Conservation (phyloP, 371 early-diverging fungal genomes). For the Actinomucor elegans region DNA sequence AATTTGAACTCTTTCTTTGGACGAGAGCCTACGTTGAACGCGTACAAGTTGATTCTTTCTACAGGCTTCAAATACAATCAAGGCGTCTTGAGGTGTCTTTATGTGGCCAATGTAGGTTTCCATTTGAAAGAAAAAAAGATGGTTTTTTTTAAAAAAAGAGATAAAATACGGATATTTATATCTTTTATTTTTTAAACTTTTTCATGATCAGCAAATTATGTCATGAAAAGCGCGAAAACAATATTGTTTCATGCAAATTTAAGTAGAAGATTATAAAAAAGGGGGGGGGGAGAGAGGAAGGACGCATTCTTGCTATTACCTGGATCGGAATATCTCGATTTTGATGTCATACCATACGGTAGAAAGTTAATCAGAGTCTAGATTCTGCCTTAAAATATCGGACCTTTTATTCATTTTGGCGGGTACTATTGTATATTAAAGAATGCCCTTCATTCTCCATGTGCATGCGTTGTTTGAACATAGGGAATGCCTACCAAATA, state of each 20-base stretch:
- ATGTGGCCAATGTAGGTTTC: constrained; percentile 80
- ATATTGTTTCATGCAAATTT: neutral
- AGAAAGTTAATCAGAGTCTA: too few relatives aligned
- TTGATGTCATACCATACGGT: too few relatives aligned
- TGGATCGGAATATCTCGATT: too few relatives aligned
- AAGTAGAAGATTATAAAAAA: too few relatives aligned
- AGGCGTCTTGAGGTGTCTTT: constrained; percentile 78
- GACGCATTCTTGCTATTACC: too few relatives aligned
- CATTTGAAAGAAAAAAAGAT: too few relatives aligned
- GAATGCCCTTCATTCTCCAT: too few relatives aligned
- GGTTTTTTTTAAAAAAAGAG: neutral
- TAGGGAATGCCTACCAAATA: constrained; percentile 28
- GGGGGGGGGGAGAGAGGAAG: too few relatives aligned
- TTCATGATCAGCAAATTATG: neutral
- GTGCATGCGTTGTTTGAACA: constrained; percentile 16
- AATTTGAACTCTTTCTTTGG: constrained; percentile 74
- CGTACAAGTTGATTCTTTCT: constrained; percentile 62
- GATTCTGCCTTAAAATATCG: too few relatives aligned
- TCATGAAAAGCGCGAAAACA: too few relatives aligned
- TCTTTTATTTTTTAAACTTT: neutral
- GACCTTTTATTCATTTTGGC: too few relatives aligned
- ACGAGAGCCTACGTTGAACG: constrained; percentile 77
- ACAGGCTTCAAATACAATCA: constrained; percentile 82
- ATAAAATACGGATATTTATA: constrained; percentile 20
- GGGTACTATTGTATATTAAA: too few relatives aligned